These are phyloP conservation scores for Cyclocybe aegerita DNA, from an alignment of 768 basidiomycete genomes.

Conservation along the genomic window DNA sequence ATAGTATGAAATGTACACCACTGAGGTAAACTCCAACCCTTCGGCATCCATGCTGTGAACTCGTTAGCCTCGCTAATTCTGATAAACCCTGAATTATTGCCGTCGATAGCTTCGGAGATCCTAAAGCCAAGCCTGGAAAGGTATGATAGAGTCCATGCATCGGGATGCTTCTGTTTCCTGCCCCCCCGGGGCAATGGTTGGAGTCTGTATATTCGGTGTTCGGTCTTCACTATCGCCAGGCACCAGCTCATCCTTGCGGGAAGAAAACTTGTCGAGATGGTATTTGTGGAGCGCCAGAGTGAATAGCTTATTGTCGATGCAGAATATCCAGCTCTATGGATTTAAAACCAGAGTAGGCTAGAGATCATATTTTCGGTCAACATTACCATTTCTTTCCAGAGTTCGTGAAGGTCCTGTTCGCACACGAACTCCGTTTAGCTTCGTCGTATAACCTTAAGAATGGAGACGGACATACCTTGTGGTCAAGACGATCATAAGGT, in stretches of 20 bases:
- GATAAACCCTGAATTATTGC: conserved; percentile 20
- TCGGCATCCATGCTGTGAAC: conserved; percentile 16
- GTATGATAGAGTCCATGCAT: conserved; percentile 20
- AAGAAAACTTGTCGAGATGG: conserved; percentile 19
- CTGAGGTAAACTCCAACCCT: conserved; percentile 19
- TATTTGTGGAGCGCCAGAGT: conserved; percentile 19
- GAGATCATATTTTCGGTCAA: not conserved
- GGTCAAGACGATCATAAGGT: conserved; percentile 5
- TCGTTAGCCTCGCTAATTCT: conserved; percentile 21
- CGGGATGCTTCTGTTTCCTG: conserved; percentile 7
- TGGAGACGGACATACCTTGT: not conserved
- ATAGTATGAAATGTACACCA: conserved; percentile 21
- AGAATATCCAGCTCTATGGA: conserved; percentile 23
- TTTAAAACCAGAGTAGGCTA: not conserved
- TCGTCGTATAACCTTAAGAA: not conserved
- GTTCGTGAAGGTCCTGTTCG: conserved; percentile 8
- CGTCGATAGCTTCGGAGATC: conserved; percentile 17
- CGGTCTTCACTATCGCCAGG: not conserved
- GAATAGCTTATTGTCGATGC: conserved; percentile 21
- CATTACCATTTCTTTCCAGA: conserved; percentile 14
- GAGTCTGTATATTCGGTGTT: not conserved
- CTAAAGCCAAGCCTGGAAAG: conserved; percentile 9
- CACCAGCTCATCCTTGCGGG: not conserved
- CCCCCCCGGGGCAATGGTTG: not conserved
- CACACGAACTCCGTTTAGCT: not conserved